Evolutionary conservation across 768 basidiomycete genomes (phyloP), one percentile per base, ranked within the genome.

Genomic region (Suillus tomentosus): DNA sequence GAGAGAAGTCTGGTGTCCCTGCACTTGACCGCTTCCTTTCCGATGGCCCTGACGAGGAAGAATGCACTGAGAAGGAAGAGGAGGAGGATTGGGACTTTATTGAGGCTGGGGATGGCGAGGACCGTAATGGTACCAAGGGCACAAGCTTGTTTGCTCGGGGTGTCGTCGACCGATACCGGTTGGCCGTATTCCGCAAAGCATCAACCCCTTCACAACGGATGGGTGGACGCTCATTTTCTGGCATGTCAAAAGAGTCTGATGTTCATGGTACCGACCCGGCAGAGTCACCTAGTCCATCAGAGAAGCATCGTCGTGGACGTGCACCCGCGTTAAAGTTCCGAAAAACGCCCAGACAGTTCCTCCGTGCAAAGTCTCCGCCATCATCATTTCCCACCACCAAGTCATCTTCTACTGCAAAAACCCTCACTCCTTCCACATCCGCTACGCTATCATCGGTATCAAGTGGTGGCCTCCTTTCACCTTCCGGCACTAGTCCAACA

Each of bases 81-180:
- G 87, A 89, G 61, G 93, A 94, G 48, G 94, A 95, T 63, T 96
- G 95, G 94, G 94, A 95, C 83, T 85, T 95, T 66, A 84, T 96
- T 65, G 92, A 94, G 70, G 85, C 85, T 45, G 91, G 79, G 6
- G 89, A 90, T 67, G 87, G 86, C n/a, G 92, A 93, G 72, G 93
- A 94, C 63, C 82, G 88, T 65, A 94, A 95, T 66, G 92, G 93
- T 19, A 79, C 88, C 31, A 87, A 88, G 71, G 92, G 87, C 8
- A 85, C 87, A 22, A 95, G 89, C 71, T 82, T 95, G 45, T 95
- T 95, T 72, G 90, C 94, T 50, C 87, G 94, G n/a, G 94, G 94
- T 6, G 91, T 95, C 56, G 92, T 95, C 60, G 94, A 96, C 73
- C 84, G 90, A 61, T 96, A 96, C 73, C 83, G 86, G 63, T 80